phyloP scores from a whole-genome alignment of 257 asterid species.

The Penstemon davidsonii region DNA sequence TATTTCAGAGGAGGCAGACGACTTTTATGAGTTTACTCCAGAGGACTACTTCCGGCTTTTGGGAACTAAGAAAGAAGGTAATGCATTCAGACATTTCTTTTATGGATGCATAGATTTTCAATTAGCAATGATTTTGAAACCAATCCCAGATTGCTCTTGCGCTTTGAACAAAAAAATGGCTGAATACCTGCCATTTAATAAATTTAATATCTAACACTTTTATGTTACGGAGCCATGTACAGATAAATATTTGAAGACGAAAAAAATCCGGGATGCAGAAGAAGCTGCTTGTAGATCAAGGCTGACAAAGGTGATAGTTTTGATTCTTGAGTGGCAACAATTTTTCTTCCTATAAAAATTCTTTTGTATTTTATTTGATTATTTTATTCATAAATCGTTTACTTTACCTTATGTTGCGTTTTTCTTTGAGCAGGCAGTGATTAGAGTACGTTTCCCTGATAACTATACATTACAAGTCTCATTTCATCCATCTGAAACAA shows the following conservation, averaged over 20 bases:
- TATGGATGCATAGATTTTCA: constrained; percentile 1
- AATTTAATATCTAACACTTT: constrained; percentile 18
- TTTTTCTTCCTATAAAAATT: constrained; percentile 6
- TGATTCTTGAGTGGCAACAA: constrained; percentile 21
- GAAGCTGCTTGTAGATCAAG: constrained; percentile 83
- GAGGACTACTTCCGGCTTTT: constrained; percentile 81
- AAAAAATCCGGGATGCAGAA: constrained; percentile 85
- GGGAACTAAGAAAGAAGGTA: constrained; percentile 88
- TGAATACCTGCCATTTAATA: neutral
- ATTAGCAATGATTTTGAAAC: constrained; percentile 7
- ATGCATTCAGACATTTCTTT: constrained; percentile 15
- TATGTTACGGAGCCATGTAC: constrained; percentile 25
- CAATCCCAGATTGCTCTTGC: constrained; percentile 19
- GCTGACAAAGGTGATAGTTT: constrained; percentile 74
- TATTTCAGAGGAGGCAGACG: constrained; percentile 72
- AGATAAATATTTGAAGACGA: constrained; percentile 84
- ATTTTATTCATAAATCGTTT: constrained; percentile 10
- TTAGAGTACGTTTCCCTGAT: constrained; percentile 94
- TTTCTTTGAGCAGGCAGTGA: constrained; percentile 56
- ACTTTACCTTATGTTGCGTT: neutral
- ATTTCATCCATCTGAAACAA: constrained; percentile 85
- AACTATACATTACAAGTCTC: constrained; percentile 77
- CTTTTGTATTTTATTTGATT: neutral
- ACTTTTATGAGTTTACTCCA: constrained; percentile 84
- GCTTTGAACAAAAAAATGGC: neutral